Conservation (phyloP, 1,139 yeast genomes). For the Wickerhamomyces sp. region DNA sequence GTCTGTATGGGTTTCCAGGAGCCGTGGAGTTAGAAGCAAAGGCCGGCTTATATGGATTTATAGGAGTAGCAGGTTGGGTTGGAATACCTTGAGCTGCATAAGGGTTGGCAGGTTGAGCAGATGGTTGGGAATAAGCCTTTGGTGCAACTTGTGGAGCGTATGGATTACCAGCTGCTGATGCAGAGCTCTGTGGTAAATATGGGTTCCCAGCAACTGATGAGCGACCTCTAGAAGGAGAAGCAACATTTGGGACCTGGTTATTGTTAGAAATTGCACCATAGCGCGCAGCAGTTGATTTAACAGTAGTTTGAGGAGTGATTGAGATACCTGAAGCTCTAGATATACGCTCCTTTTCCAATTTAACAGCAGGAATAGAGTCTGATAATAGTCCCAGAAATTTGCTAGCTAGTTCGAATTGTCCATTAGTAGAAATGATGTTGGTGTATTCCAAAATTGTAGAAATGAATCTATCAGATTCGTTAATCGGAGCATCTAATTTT, state of each 20-base stretch:
- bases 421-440: constrained; percentile 73
- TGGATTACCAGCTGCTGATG: constrained; percentile 8
- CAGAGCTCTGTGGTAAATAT: constrained; percentile 18
- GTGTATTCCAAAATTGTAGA: constrained; percentile 60
- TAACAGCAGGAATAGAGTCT: constrained; percentile 51
- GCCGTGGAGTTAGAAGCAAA: constrained; percentile 4
- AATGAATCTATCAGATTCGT: constrained; percentile 33
- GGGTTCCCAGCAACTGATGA: constrained; percentile 21
- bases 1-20: constrained; percentile 12
- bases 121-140: too few species aligned
- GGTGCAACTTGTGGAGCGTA: constrained; percentile 9
- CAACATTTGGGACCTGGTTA: constrained; percentile 9
- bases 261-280: constrained; percentile 13
- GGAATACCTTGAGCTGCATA: constrained; percentile 10
- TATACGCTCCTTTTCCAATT: constrained; percentile 75
- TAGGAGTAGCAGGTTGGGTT: background rate
- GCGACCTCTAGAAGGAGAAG: constrained; percentile 9
- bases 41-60: constrained; percentile 17
- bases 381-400: constrained; percentile 70
- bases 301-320: constrained; percentile 5
- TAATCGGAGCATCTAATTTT: constrained; percentile 35
- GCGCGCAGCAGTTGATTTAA: constrained; percentile 14
- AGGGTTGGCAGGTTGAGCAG: constrained; percentile 10
- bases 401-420: constrained; percentile 79
- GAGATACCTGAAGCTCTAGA: constrained; percentile 48